phyloP scores from a whole-genome alignment of 2,329 filamentous ascomycete genomes.

The Cladophialophora immunda region DNA sequence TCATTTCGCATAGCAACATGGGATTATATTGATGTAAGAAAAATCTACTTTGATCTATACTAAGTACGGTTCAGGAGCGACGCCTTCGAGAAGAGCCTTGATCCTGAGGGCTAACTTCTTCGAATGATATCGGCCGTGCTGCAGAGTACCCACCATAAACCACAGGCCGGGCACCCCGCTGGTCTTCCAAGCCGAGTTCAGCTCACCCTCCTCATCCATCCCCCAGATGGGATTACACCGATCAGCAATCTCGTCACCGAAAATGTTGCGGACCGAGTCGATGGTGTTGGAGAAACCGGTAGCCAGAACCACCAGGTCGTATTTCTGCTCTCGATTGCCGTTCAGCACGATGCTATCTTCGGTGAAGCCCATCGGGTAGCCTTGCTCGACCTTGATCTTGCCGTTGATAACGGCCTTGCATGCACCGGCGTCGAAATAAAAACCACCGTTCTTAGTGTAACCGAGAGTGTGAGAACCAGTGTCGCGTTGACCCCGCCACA shows the following conservation, averaged over 20 bases:
- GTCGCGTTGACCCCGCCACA: constrained; percentile 10
- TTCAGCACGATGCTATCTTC: constrained; percentile 9
- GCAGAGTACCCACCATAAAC: constrained; percentile 72
- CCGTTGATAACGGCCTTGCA: constrained; percentile 66
- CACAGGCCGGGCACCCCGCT: constrained; percentile 72
- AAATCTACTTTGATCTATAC: neutral
- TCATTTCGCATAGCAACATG: too few species aligned
- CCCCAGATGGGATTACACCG: constrained; percentile 69
- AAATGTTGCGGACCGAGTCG: constrained; percentile 65
- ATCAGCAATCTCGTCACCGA: constrained; percentile 69
- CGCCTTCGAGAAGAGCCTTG: constrained; percentile 45
- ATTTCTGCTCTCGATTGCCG: constrained; percentile 5
- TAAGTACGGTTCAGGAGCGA: constrained; percentile 7
- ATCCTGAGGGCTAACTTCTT: constrained; percentile 60
- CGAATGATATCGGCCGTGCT: constrained; percentile 69
- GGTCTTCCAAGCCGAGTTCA: constrained; percentile 66
- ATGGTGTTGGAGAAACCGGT: constrained; percentile 72
- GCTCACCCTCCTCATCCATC: constrained; percentile 63
- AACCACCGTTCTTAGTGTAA: constrained; percentile 25
- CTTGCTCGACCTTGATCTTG: constrained; percentile 70
- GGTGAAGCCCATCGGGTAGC: constrained; percentile 63
- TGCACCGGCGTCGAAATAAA: constrained; percentile 59
- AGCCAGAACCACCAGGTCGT: constrained; percentile 69
- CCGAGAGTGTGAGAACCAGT: constrained; percentile 12
- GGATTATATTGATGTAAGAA: too few species aligned